Evolutionary conservation across 495 filamentous ascomycete genomes (phyloP), one percentile per base, ranked within the genome.

Genomic region (Letharia columbiana): DNA sequence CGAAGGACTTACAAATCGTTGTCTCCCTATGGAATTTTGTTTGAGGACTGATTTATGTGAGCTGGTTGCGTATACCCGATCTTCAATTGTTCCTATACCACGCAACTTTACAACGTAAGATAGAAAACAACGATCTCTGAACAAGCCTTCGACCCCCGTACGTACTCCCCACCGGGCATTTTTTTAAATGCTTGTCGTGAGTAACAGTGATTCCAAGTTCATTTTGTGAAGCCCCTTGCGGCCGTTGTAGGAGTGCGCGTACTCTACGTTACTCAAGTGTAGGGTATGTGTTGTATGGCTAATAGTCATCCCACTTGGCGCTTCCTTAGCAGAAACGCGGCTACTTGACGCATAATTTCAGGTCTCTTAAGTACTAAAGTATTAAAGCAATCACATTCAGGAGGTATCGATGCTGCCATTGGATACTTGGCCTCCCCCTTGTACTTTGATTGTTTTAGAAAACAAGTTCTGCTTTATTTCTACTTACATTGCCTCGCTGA

Each of bases 11-110:
- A 70, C 23, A 70, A 70, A 31, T 70, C 68, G 4, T 42, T 70
- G 31, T 70, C 68, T 28, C 68, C 68, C n/a, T 70, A 70, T 40
- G 68, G 68, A 20, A 60, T 70, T 17, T 52, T 70, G 39, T 70
- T 70, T 61, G 58, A 65, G 62, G 33, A 58, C 61, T 68, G 59
- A 68, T 31, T 33, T 23, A 45, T 60, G 17, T 37, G 20, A 47
- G 20, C 33, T 20, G 33, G 10, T 15, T 31, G 42, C 63, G 63
- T 28, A 60, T 65, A 65, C 63, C 63, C 56, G 13, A 50, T 13
- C 8, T 28, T 23, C 31, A 57, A 57, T 11, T 8, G 17, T 37
- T 35, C 17, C 31, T 50, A 28, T 44, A 8, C 37, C 2, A 20
- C 7, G 49, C 9, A 12, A 4, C 1, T 31, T 13, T 28, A 52